A percentile compares a stretch with the other conserved stretches of the same genome.
phyloP scores from a whole-genome alignment of 106 monocot species.

The Dendrobium chrysotoxum region DNA sequence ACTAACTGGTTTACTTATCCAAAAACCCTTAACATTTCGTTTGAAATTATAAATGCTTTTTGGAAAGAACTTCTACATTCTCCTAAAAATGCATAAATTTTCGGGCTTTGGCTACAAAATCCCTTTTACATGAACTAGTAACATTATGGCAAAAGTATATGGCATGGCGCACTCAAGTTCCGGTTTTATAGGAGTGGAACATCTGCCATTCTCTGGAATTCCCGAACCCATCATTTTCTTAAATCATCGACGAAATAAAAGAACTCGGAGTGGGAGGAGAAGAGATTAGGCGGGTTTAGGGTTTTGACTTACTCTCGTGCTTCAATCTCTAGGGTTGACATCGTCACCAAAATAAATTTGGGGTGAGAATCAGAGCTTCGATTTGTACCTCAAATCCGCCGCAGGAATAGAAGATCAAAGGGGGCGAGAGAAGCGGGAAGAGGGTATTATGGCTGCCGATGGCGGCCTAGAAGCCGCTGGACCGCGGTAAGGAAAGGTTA shows the following conservation, averaged over 20 bases:
- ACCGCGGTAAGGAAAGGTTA: no score
- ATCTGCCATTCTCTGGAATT: background rate
- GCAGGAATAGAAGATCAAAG: background rate
- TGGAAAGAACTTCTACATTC: no score
- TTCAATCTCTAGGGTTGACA: slow-evolving; percentile 55
- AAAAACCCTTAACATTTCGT: no score
- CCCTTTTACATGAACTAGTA: background rate
- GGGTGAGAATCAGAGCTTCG: background rate
- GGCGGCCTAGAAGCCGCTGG: background rate
- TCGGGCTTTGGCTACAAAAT: no score
- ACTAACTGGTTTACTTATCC: no score
- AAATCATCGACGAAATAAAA: background rate
- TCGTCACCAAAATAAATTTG: background rate
- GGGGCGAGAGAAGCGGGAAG: background rate
- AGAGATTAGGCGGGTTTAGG: background rate
- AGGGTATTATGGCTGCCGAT: background rate
- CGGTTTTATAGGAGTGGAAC: no score
- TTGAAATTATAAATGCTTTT: no score
- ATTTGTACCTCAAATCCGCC: background rate
- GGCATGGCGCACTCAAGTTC: background rate
- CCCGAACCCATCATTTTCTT: background rate
- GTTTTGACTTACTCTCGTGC: slow-evolving; percentile 43
- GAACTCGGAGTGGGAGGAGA: background rate
- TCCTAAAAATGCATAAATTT: no score
- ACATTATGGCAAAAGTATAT: background rate